These are phyloP conservation scores for Geotrichum ghanense DNA, from an alignment of 805 yeast species.

Conservation along the genomic window DNA sequence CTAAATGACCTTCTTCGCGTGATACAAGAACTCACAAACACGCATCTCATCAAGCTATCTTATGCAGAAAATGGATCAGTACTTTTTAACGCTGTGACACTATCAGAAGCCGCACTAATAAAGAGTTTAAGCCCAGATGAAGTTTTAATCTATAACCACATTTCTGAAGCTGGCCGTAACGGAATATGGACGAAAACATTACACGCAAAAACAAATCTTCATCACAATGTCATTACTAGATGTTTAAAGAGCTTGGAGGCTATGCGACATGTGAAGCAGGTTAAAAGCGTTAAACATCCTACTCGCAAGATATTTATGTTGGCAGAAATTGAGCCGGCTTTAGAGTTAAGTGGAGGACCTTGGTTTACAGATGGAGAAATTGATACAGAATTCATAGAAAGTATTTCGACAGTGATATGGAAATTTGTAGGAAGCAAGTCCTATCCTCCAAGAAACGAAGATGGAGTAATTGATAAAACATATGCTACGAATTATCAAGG, in stretches of 20 bases:
- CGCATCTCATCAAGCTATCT: constrained; percentile 54
- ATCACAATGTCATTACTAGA: constrained; percentile 71
- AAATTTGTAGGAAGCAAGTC: constrained; percentile 62
- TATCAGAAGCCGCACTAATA: constrained; percentile 52
- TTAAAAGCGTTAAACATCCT: constrained; percentile 67
- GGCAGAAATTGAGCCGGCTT: constrained; percentile 73
- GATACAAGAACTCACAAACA: constrained; percentile 35
- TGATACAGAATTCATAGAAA: constrained; percentile 79
- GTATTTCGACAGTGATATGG: constrained; percentile 70
- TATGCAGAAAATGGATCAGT: constrained; percentile 50
- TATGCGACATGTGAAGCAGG: constrained; percentile 65
- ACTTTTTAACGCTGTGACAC: constrained; percentile 61
- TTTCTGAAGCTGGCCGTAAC: constrained; percentile 74
- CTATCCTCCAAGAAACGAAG: constrained; percentile 35
- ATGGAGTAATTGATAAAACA: constrained; percentile 30
- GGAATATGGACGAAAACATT: constrained; percentile 90
- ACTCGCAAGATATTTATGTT: constrained; percentile 85
- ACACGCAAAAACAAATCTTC: constrained; percentile 73
- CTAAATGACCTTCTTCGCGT: constrained; percentile 26
- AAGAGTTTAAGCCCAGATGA: constrained; percentile 68
- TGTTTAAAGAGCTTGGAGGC: constrained; percentile 66
- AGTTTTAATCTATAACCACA: constrained; percentile 65
- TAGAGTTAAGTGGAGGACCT: constrained; percentile 89
- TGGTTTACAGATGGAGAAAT: constrained; percentile 89
- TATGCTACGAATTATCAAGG: constrained; percentile 46